Percentiles rank a stretch among this genome's conserved stretches.
Evolutionary conservation across 306 rosid species (phyloP).

Genomic region (Castanospermum australe): DNA sequence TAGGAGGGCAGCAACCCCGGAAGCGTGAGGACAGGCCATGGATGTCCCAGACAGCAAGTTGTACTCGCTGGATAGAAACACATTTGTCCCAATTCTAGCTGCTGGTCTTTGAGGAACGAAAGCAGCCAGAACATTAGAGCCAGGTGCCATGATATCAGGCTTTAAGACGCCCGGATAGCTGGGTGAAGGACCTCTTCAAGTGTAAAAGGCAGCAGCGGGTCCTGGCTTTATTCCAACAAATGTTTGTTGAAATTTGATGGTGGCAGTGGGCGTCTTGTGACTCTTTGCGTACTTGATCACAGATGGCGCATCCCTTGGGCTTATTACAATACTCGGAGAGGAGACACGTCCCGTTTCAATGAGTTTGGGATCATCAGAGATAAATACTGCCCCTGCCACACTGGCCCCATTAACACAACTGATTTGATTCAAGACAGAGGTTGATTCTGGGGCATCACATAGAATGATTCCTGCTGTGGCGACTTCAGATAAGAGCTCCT

Average conservation of each 20-base stretch:
- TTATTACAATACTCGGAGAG: conserved; percentile 42
- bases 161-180: conserved; percentile 38
- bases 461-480: conserved; percentile 21
- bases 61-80: conserved; percentile 29
- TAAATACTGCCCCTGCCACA: conserved; percentile 37
- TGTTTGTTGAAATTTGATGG: conserved; percentile 43
- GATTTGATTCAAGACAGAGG: conserved; percentile 7
- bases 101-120: conserved; percentile 15
- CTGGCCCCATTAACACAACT: not conserved
- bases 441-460: conserved; percentile 24
- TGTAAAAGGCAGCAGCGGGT: conserved; percentile 50
- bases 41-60: conserved; percentile 56
- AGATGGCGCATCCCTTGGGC: conserved; percentile 27
- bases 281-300: conserved; percentile 35
- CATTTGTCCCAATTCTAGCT: conserved; percentile 32
- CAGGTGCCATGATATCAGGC: conserved; percentile 66
- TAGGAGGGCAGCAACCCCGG: conserved; percentile 47
- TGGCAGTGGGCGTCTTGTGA: conserved; percentile 6
- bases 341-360: conserved; percentile 22
- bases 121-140: conserved; percentile 47
- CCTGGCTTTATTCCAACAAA: conserved; percentile 37
- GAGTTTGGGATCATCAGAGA: conserved; percentile 31
- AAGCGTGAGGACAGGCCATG: conserved; percentile 58
- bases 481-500: not conserved
- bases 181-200: conserved; percentile 51